Base-by-base conservation (phyloP, 2,329 filamentous ascomycete genomes). In the Colletotrichum magnum region DNA sequence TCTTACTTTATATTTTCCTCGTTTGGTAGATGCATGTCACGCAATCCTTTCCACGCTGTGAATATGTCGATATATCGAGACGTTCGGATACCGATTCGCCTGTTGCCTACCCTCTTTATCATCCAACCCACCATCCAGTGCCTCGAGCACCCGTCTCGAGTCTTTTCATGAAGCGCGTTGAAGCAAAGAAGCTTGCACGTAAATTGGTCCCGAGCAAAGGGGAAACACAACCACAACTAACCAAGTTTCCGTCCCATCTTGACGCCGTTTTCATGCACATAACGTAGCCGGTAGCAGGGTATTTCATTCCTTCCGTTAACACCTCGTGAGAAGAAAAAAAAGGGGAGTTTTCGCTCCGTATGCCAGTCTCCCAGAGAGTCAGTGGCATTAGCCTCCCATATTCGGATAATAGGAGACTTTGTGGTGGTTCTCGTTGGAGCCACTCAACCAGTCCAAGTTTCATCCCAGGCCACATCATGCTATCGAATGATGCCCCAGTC, bases 401-500 rank as follows among this genome's bases (percentile, higher is more conserved):
- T n/a, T 26, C 51, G 52, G 24, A 54, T 50, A 56, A 66, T 51
- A 24, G 41, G 32, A 66, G 26, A 68, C 53, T 32, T 26, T 16
- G 45, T 48, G 48, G 52, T 64, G 21, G 24, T 52, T 3, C 16
- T 13, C 43, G 24, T 39, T 26, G 36, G n/a, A 26, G n/a, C 18
- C 21, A 12, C 9, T 9, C 13, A 13, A 10, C 10, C 16, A 50
- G 21, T 21, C 18, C 47, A 47, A 47, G 45, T 21, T 24, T 50
- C 10, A n/a, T 6, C 47, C 5, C 41, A 6, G 41, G 13, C 13
- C 13, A 15, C 41, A 6, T 56, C 10, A 6, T 12, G 15, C 16
- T 79, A 91, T 73, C 94, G 90, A 76, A 97, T 97, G 62, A 95
- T 90, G 58, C 92, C 92, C 93, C 93, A 96, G 78, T 94, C 93